A percentile compares a stretch with the other conserved stretches of the same genome.
These are phyloP conservation scores for Austroboletus novae-zelandiae DNA, from an alignment of 1,284 basidiomycete species.

Conservation along the genomic window DNA sequence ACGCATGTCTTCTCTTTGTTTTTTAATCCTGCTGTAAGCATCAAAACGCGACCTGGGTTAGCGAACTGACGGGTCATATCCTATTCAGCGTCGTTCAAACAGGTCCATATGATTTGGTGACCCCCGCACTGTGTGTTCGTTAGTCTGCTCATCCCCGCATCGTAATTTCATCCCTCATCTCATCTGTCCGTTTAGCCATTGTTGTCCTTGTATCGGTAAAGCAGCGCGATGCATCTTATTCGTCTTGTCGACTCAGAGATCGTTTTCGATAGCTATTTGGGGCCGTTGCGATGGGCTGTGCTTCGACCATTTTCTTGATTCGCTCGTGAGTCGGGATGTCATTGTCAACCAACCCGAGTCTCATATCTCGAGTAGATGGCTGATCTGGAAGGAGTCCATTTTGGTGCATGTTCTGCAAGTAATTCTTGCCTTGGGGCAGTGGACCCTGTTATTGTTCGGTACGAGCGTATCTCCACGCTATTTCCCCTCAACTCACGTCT, in stretches of 20 bases:
- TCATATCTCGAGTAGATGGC: constrained; percentile 15
- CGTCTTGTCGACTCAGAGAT: background rate
- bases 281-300: constrained; percentile 16
- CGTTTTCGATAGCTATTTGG: constrained; percentile 2
- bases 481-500: background rate
- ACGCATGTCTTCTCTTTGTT: constrained; percentile 8
- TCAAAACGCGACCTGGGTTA: background rate
- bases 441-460: constrained; percentile 14
- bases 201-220: constrained; percentile 5
- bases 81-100: constrained; percentile 2
- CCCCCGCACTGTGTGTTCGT: constrained; percentile 10
- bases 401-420: constrained; percentile 10
- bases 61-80: background rate
- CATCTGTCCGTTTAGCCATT: constrained; percentile 4
- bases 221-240: background rate
- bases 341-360: background rate
- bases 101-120: background rate
- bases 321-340: constrained; percentile 20
- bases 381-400: constrained; percentile 22
- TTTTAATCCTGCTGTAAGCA: constrained; percentile 15
- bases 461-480: background rate
- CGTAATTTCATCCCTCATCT: background rate
- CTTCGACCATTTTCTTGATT: constrained; percentile 23
- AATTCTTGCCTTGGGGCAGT: constrained; percentile 18
- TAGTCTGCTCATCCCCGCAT: constrained; percentile 3